These are phyloP conservation scores for Candida broadrunensis DNA, from an alignment of 805 yeast species.

Conservation along the genomic window DNA sequence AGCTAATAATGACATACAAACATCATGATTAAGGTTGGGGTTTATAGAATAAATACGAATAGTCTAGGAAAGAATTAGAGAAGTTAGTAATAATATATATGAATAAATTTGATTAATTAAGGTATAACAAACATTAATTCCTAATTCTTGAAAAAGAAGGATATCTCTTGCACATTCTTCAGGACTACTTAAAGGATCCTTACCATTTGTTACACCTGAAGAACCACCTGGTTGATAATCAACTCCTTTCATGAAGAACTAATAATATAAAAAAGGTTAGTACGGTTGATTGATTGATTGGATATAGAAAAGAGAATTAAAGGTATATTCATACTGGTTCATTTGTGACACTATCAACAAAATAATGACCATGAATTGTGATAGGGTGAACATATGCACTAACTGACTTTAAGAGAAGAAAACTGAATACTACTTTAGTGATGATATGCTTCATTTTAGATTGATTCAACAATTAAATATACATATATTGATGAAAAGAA, in stretches of 20 bases:
- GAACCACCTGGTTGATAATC: slow-evolving; percentile 98
- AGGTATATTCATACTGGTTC: slow-evolving; percentile 52
- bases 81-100: slow-evolving; percentile 9
- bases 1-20: slow-evolving; percentile 88
- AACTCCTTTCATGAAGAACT: slow-evolving; percentile 81
- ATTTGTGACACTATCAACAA: slow-evolving; percentile 69
- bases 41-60: slow-evolving; percentile 85
- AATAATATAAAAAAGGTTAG: neutral
- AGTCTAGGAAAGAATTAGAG: slow-evolving; percentile 44
- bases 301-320: no score
- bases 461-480: no score
- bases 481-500: no score
- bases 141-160: slow-evolving; percentile 73
- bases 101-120: neutral
- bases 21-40: slow-evolving; percentile 78
- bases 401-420: neutral
- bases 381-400: slow-evolving; percentile 57
- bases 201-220: slow-evolving; percentile 54
- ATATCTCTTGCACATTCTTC: slow-evolving; percentile 78
- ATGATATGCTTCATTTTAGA: neutral
- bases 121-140: slow-evolving; percentile 51
- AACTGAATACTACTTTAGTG: neutral
- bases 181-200: slow-evolving; percentile 78
- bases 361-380: slow-evolving; percentile 63
- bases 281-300: neutral